These are phyloP conservation scores for Alternaria hordeiaustralica DNA, from an alignment of 2,329 filamentous ascomycete species.

Conservation along the genomic window DNA sequence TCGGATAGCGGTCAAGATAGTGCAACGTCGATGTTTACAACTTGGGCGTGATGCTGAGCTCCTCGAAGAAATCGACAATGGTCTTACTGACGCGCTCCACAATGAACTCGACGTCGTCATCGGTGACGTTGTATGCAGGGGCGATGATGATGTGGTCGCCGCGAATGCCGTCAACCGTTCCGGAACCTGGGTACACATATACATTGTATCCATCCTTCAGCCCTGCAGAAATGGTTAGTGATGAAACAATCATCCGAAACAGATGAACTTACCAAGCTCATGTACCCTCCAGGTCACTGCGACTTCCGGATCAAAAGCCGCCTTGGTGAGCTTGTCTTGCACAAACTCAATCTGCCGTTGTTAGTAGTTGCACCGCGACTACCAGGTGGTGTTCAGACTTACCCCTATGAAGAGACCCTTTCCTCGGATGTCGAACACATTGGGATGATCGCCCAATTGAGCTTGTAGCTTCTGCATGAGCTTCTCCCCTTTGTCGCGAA, in stretches of 20 bases:
- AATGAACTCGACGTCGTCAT: constrained; percentile 63
- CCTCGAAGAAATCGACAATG: constrained; percentile 56
- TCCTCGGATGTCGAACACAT: constrained; percentile 68
- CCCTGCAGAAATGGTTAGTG: constrained; percentile 35
- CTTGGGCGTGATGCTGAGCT: constrained; percentile 5
- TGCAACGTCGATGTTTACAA: background rate
- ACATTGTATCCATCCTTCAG: constrained; percentile 57
- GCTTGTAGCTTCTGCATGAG: constrained; percentile 55
- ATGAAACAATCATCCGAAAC: background rate
- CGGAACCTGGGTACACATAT: constrained; percentile 68
- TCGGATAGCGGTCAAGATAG: background rate
- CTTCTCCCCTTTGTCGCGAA: constrained; percentile 59
- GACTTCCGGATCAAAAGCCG: constrained; percentile 57
- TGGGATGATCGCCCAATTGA: constrained; percentile 52
- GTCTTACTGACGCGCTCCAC: constrained; percentile 60
- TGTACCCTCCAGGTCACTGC: constrained; percentile 59
- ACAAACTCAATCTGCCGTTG: constrained; percentile 64
- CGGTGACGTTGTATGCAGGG: constrained; percentile 70
- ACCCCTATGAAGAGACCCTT: constrained; percentile 65
- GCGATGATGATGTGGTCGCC: constrained; percentile 76
- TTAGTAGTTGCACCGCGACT: constrained; percentile 8
- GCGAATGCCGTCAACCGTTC: constrained; percentile 63
- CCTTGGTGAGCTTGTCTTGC: constrained; percentile 60
- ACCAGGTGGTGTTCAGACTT: constrained; percentile 37
- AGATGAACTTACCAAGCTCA: constrained; percentile 53